Evolutionary conservation across 768 basidiomycete genomes (phyloP).

Genomic region (Termitomyces sp.): DNA sequence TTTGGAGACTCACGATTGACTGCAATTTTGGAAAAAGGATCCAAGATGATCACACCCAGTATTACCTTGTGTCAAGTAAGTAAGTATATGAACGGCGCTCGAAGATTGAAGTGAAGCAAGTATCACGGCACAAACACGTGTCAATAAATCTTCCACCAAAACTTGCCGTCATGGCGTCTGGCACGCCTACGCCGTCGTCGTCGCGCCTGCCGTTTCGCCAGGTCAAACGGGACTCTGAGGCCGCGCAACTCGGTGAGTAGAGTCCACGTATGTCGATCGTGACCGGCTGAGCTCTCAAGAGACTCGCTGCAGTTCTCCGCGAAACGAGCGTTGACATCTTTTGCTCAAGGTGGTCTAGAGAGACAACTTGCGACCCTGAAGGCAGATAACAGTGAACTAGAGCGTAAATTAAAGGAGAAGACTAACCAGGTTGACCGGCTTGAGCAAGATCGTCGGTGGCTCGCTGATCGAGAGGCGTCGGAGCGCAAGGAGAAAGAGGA

Average conservation of each 20-base stretch:
- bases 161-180: neutral
- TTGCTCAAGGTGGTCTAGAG: constrained; percentile 61
- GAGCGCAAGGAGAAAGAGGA: constrained; percentile 65
- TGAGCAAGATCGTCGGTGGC: constrained; percentile 64
- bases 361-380: constrained; percentile 62
- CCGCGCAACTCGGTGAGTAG: constrained; percentile 4
- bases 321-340: constrained; percentile 58
- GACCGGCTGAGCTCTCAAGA: constrained; percentile 19
- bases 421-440: constrained; percentile 58
- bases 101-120: too few relatives aligned
- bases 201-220: neutral
- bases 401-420: constrained; percentile 63
- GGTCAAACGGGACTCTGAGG: constrained; percentile 2
- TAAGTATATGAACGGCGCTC: too few relatives aligned
- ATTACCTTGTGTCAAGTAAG: too few relatives aligned
- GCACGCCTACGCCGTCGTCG: constrained; percentile 4
- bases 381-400: constrained; percentile 57
- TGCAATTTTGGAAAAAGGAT: too few relatives aligned
- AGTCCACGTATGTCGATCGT: neutral
- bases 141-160: neutral
- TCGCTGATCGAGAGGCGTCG: constrained; percentile 63
- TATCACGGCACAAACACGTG: neutral
- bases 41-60: too few relatives aligned
- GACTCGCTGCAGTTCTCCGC: constrained; percentile 63
- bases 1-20: too few relatives aligned